Percentiles rank a stretch among this genome's conserved stretches.
These are phyloP conservation scores for Alternaria viburni DNA, from an alignment of 2,329 filamentous ascomycete genomes.

Conservation along the genomic window DNA sequence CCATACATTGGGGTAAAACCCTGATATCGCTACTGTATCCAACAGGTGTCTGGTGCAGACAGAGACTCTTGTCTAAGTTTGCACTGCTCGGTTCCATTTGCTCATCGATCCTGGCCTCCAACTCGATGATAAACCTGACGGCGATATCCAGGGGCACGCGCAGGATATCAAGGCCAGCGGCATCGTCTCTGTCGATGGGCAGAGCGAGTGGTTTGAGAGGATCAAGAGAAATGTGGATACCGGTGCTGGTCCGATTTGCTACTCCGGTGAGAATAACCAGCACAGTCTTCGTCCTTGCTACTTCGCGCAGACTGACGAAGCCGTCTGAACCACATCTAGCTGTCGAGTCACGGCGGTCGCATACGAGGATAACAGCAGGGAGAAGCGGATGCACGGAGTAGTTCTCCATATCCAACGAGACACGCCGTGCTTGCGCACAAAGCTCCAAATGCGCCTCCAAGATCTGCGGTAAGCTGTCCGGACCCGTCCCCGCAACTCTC, in stretches of 20 bases:
- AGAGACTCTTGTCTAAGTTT: slow-evolving; percentile 14
- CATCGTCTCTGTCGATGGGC: slow-evolving; percentile 16
- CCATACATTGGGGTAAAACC: slow-evolving; percentile 6
- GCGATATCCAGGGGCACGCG: slow-evolving; percentile 9
- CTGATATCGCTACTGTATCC: slow-evolving; percentile 9
- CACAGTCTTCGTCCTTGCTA: slow-evolving; percentile 13
- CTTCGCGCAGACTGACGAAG: slow-evolving; percentile 19
- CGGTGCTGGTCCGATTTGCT: slow-evolving; percentile 2
- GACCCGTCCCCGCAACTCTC: slow-evolving; percentile 15
- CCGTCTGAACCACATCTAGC: slow-evolving; percentile 7
- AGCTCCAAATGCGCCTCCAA: slow-evolving; percentile 14
- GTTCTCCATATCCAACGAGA: slow-evolving; percentile 12
- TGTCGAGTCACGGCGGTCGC: slow-evolving; percentile 10
- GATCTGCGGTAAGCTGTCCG: slow-evolving; percentile 11
- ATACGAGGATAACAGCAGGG: slow-evolving; percentile 16
- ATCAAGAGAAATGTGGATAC: slow-evolving; percentile 11
- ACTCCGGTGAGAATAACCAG: slow-evolving; percentile 10
- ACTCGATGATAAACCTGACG: background rate
- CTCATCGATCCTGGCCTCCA: slow-evolving; percentile 10
- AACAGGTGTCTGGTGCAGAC: slow-evolving; percentile 4
- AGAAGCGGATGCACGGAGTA: slow-evolving; percentile 15
- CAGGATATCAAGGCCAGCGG: slow-evolving; percentile 15
- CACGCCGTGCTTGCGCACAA: slow-evolving; percentile 10
- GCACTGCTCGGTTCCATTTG: slow-evolving; percentile 2
- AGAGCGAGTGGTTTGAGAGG: slow-evolving; percentile 14